Evolutionary conservation across 805 yeast genomes (phyloP).

Genomic region (Ogataea henricii): DNA sequence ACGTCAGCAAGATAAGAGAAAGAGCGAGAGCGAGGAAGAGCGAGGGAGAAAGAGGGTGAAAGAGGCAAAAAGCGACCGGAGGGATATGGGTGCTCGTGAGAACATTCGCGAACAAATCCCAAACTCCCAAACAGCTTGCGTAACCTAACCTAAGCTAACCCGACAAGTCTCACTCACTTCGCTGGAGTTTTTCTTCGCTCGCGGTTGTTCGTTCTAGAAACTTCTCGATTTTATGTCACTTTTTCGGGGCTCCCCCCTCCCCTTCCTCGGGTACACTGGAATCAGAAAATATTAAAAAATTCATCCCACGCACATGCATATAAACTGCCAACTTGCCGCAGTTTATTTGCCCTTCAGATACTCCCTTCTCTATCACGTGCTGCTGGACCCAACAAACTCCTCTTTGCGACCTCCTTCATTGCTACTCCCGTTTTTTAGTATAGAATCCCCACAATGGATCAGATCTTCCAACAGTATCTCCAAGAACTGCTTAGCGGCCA

Average conservation of each 20-base stretch:
- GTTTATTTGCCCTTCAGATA: not conserved
- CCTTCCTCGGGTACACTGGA: too few relatives aligned
- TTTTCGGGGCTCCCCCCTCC: not conserved
- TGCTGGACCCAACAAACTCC: not conserved
- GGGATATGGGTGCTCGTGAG: too few relatives aligned
- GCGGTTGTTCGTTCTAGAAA: not conserved
- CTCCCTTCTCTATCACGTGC: not conserved
- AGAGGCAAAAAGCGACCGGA: too few relatives aligned
- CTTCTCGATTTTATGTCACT: not conserved
- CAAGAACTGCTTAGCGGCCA: slow-evolving; percentile 20
- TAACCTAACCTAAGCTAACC: too few relatives aligned
- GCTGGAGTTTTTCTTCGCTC: not conserved
- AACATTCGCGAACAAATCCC: too few relatives aligned
- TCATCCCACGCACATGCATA: not conserved
- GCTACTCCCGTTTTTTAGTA: too few relatives aligned
- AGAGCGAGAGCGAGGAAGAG: too few relatives aligned
- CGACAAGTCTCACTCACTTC: not conserved
- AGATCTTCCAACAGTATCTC: slow-evolving; percentile 21
- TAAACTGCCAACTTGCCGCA: not conserved
- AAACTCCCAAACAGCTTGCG: too few relatives aligned
- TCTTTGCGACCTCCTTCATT: too few relatives aligned
- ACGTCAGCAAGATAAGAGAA: not conserved
- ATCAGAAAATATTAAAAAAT: too few relatives aligned
- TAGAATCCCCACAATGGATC: slow-evolving; percentile 22
- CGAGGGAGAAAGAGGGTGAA: too few relatives aligned